Base-by-base conservation (phyloP, 495 filamentous ascomycete species). In the Paragyromitra xinjiangensis region DNA sequence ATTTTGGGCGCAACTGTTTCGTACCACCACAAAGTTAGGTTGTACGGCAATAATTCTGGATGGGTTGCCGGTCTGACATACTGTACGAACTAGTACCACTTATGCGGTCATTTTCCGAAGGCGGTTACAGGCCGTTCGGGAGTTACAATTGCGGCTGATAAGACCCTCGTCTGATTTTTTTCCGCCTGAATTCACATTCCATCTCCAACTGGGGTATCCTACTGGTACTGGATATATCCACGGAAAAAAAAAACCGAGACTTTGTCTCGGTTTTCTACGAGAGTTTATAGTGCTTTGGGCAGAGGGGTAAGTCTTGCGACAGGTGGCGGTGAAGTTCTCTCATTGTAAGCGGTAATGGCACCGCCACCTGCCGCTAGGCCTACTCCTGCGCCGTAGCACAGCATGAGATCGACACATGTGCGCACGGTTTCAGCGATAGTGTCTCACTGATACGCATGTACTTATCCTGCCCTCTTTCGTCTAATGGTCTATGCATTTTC, bases 71-170 rank as follows among this genome's bases (percentile, higher is more conserved):
- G 70, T 65, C 50, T 29, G 12, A 26, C 37, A 39, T 62, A 34
- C 29, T 34, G 29, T 34, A 51, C 64, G 42, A 61, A 69, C 51
- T 74, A 68, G 71, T 74, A 64, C 69, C 45, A n/a, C 44, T 16
- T 75, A 64, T 75, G 73, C 67, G 67, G 56, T 19, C 24, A 61
- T 45, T 48, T 75, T 63, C 73, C 66, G n/a, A 71, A 74, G 71
- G 65, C 19, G 64, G 64, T 61, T 74, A 69, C 63, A 71, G 24
- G 66, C 24, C 16, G 19, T 45, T 42, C 37, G 48, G 73, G 59
- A 75, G 66, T 71, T 65, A 65, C 34, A 62, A 62, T 64, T 61
- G 22, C 73, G 73, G 66, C 58, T 71, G 73, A 75, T 71, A 42
- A 75, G 69, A 64, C 24, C 53, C 44, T 73, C 40, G 53, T 63